phyloP scores from a whole-genome alignment of 768 basidiomycete genomes.

The Aureoboletus auriporus region DNA sequence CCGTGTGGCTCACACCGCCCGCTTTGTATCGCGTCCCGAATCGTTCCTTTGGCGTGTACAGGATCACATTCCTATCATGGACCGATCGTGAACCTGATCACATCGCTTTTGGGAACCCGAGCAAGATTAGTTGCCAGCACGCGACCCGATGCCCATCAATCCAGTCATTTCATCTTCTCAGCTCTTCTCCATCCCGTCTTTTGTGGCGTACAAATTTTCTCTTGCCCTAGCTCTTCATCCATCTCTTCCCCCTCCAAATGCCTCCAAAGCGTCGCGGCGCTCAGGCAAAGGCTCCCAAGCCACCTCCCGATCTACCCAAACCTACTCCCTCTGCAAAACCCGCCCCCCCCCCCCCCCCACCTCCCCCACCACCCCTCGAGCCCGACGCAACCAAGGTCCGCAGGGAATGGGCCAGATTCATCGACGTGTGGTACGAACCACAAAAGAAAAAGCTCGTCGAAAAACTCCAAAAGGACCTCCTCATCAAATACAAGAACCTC shows the following conservation, averaged over 20 bases:
- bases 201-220: conserved; percentile 1
- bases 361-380: conserved; percentile 19
- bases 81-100: conserved; percentile 24
- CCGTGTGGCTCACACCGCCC: not conserved
- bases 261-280: conserved; percentile 28
- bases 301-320: conserved; percentile 14
- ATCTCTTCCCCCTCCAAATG: conserved; percentile 9
- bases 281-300: conserved; percentile 6
- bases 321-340: conserved; percentile 8
- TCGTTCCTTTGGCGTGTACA: conserved; percentile 8
- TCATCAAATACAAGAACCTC: conserved; percentile 29
- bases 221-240: not conserved
- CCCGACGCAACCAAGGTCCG: conserved; percentile 22
- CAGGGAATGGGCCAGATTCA: conserved; percentile 28
- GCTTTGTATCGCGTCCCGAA: conserved; percentile 22
- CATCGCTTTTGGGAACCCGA: too few species aligned
- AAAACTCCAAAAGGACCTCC: conserved; percentile 28
- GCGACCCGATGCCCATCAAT: conserved; percentile 24
- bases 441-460: conserved; percentile 26
- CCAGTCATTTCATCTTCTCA: conserved; percentile 15
- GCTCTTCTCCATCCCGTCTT: too few species aligned
- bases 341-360: conserved; percentile 10
- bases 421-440: conserved; percentile 29
- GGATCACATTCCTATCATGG: conserved; percentile 30
- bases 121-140: conserved; percentile 4